phyloP scores from a whole-genome alignment of 192 early-diverging fungal species.

The Coemansia furcata region DNA sequence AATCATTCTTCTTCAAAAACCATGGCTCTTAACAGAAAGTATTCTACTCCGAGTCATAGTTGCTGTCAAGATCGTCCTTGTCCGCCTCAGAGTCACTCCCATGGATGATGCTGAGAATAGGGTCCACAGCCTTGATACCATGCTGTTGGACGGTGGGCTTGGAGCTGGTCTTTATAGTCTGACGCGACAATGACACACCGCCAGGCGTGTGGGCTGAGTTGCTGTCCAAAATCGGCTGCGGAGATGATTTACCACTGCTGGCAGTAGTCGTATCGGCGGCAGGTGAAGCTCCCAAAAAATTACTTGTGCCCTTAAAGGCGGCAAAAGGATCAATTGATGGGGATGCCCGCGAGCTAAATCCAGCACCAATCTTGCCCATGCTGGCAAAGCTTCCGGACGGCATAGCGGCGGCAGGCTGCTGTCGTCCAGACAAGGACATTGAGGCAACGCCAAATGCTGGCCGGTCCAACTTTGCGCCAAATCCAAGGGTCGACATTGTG shows the following conservation, averaged over 20 bases:
- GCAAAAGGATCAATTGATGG: slow-evolving; percentile 6
- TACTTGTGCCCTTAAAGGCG: neutral
- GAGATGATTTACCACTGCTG: neutral
- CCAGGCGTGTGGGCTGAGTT: neutral
- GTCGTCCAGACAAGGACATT: slow-evolving; percentile 15
- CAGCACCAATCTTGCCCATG: slow-evolving; percentile 12
- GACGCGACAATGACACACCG: neutral
- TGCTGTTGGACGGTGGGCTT: neutral
- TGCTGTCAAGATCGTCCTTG: neutral
- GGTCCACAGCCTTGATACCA: neutral
- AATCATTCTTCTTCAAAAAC: no score
- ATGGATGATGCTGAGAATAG: slow-evolving; percentile 10
- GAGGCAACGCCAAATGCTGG: slow-evolving; percentile 46
- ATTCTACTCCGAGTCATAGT: slow-evolving; percentile 11
- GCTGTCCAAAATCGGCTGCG: neutral
- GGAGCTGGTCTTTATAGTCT: neutral
- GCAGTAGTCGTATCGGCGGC: neutral
- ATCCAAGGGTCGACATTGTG: slow-evolving; percentile 6
- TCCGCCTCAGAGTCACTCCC: neutral
- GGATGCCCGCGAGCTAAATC: slow-evolving; percentile 16
- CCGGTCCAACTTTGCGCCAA: slow-evolving; percentile 35
- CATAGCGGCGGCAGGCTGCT: neutral
- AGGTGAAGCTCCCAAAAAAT: neutral
- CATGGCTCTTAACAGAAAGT: no score
- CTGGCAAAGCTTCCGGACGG: slow-evolving; percentile 5